Evolutionary conservation across 2,329 filamentous ascomycete genomes (phyloP).

Genomic region (Chrysosporium keratinophilum): DNA sequence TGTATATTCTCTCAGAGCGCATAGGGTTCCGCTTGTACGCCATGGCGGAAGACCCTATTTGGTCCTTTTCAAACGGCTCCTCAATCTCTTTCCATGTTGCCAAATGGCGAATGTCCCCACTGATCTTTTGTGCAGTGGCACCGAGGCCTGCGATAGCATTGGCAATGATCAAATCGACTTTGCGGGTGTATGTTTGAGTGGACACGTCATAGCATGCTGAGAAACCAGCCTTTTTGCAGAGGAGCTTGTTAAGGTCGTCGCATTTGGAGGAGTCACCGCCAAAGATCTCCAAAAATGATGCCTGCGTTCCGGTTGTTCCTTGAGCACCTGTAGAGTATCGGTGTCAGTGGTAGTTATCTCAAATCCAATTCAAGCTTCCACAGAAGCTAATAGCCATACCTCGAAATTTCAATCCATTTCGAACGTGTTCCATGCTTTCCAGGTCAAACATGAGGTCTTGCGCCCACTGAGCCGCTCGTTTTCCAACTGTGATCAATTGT

Average conservation of each 20-base stretch:
- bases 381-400: slow-evolving; percentile 23
- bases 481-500: slow-evolving; percentile 56
- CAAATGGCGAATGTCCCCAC: slow-evolving; percentile 62
- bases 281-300: slow-evolving; percentile 63
- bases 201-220: slow-evolving; percentile 52
- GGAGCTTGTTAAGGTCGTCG: slow-evolving; percentile 52
- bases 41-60: slow-evolving; percentile 61
- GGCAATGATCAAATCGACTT: slow-evolving; percentile 70
- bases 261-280: slow-evolving; percentile 50
- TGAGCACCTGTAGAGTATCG: slow-evolving; percentile 21
- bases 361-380: too few species aligned
- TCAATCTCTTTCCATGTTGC: slow-evolving; percentile 73
- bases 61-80: slow-evolving; percentile 69
- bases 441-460: slow-evolving; percentile 43
- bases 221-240: slow-evolving; percentile 58
- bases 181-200: slow-evolving; percentile 66
- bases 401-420: slow-evolving; percentile 61
- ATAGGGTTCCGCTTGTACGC: slow-evolving; percentile 50
- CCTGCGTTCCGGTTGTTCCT: slow-evolving; percentile 68
- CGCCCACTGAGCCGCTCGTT: slow-evolving; percentile 61
- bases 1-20: slow-evolving; percentile 49
- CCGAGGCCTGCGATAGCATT: slow-evolving; percentile 73
- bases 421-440: slow-evolving; percentile 55
- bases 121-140: slow-evolving; percentile 54
- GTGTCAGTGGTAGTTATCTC: too few species aligned